These are phyloP conservation scores for Penicillium roqueforti DNA, from an alignment of 495 filamentous ascomycete species.

Conservation along the genomic window DNA sequence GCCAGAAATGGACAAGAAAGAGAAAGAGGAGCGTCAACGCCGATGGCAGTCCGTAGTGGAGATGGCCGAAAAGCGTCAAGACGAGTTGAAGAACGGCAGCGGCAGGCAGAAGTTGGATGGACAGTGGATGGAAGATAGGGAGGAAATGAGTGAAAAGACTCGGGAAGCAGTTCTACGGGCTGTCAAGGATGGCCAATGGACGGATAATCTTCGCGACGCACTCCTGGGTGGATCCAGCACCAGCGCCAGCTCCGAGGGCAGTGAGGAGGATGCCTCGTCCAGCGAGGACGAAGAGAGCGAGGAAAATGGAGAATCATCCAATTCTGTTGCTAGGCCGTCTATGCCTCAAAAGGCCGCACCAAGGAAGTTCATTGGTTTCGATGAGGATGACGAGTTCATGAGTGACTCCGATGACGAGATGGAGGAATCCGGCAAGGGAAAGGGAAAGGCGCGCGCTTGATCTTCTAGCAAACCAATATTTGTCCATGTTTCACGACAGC, in stretches of 20 bases:
- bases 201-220: constrained; percentile 44
- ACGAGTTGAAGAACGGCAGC: constrained; percentile 66
- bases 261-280: constrained; percentile 36
- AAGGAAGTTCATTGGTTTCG: constrained; percentile 72
- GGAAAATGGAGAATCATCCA: constrained; percentile 22
- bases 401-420: constrained; percentile 59
- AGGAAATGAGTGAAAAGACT: constrained; percentile 76
- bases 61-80: constrained; percentile 71
- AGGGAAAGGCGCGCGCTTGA: constrained; percentile 41
- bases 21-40: constrained; percentile 75
- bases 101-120: constrained; percentile 71
- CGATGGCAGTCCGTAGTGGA: constrained; percentile 84
- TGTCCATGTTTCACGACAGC: constrained; percentile 19
- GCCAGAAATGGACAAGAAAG: constrained; percentile 91
- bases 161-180: constrained; percentile 76
- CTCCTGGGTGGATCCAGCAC: constrained; percentile 43
- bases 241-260: constrained; percentile 49
- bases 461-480: background rate
- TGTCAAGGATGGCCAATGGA: constrained; percentile 60
- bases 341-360: constrained; percentile 28
- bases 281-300: constrained; percentile 48
- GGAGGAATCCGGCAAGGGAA: constrained; percentile 35
- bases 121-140: constrained; percentile 90
- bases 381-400: constrained; percentile 90
- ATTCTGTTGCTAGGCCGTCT: constrained; percentile 25